These are phyloP conservation scores for Chlorella variabilis DNA, from an alignment of 163 green algal species.

Conservation along the genomic window DNA sequence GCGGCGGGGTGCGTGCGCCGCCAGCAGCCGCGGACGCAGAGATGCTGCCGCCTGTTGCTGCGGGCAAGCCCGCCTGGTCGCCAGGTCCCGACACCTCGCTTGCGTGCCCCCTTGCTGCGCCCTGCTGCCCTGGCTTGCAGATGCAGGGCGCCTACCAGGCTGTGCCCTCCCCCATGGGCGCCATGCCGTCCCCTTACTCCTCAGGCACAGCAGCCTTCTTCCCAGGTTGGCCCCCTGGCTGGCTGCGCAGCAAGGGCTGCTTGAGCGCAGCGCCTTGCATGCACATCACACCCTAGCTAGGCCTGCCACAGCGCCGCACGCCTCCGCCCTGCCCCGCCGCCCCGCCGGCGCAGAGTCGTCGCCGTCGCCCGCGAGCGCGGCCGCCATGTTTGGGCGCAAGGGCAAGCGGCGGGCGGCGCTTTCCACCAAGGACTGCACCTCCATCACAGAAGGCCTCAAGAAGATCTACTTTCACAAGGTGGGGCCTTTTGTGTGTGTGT, in stretches of 20 bases:
- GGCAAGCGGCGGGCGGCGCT: slow-evolving; percentile 49
- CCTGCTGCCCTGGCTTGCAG: not conserved
- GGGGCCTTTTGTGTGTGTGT: not conserved
- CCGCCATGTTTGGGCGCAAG: slow-evolving; percentile 40
- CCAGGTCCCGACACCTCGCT: too few species aligned
- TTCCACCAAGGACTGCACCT: slow-evolving; percentile 78
- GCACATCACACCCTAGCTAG: too few species aligned
- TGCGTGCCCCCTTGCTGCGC: not conserved
- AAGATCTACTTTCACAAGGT: slow-evolving; percentile 94
- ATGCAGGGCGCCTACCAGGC: slow-evolving; percentile 1
- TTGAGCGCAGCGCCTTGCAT: too few species aligned
- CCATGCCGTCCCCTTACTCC: not conserved
- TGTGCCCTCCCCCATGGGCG: not conserved
- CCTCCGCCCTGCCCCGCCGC: not conserved
- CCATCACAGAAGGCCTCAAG: slow-evolving; percentile 94
- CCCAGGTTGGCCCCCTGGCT: too few species aligned
- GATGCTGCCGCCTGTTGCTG: too few species aligned
- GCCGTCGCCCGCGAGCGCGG: not conserved
- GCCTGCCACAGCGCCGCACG: too few species aligned
- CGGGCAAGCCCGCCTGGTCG: too few species aligned
- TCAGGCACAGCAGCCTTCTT: not conserved
- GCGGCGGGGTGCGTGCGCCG: not conserved
- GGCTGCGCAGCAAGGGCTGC: too few species aligned
- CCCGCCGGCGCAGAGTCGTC: not conserved
- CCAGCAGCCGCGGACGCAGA: not conserved